phyloP scores from a whole-genome alignment of 305 asterid species.

The Andrographis paniculata region DNA sequence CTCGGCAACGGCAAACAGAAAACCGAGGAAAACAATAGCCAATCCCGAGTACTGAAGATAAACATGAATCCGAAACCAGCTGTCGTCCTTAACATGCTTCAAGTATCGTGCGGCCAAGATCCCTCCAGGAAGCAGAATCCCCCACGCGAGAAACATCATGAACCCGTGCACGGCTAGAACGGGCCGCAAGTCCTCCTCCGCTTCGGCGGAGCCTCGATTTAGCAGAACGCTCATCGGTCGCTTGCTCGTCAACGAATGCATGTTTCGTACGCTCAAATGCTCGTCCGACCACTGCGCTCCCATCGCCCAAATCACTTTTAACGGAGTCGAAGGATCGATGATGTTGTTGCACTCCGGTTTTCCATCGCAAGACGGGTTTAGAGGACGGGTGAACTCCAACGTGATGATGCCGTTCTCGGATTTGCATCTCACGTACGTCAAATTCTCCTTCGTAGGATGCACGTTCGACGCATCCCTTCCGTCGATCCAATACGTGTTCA shows the following conservation, averaged over 20 bases:
- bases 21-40: slow-evolving; percentile 79
- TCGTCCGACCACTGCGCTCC: slow-evolving; percentile 89
- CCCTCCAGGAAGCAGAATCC: slow-evolving; percentile 91
- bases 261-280: slow-evolving; percentile 65
- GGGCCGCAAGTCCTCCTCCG: slow-evolving; percentile 89
- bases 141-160: slow-evolving; percentile 99
- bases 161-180: slow-evolving; percentile 95
- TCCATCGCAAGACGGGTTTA: slow-evolving; percentile 55
- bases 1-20: slow-evolving; percentile 96
- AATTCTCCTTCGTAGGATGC: slow-evolving; percentile 73
- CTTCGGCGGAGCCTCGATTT: slow-evolving; percentile 88
- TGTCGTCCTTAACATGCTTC: slow-evolving; percentile 81
- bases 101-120: slow-evolving; percentile 82
- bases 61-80: slow-evolving; percentile 85
- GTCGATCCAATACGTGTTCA: slow-evolving; percentile 79
- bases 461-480: slow-evolving; percentile 63
- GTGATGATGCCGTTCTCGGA: slow-evolving; percentile 93
- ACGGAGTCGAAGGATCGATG: slow-evolving; percentile 78
- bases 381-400: slow-evolving; percentile 86
- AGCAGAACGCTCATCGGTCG: slow-evolving; percentile 84
- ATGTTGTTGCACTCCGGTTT: slow-evolving; percentile 81
- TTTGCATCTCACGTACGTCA: slow-evolving; percentile 88
- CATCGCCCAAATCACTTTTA: slow-evolving; percentile 94
- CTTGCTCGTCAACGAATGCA: slow-evolving; percentile 88
- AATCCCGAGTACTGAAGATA: slow-evolving; percentile 88